phyloP scores from a whole-genome alignment of 2,329 filamentous ascomycete genomes.

The Fonsecaea pedrosoi region DNA sequence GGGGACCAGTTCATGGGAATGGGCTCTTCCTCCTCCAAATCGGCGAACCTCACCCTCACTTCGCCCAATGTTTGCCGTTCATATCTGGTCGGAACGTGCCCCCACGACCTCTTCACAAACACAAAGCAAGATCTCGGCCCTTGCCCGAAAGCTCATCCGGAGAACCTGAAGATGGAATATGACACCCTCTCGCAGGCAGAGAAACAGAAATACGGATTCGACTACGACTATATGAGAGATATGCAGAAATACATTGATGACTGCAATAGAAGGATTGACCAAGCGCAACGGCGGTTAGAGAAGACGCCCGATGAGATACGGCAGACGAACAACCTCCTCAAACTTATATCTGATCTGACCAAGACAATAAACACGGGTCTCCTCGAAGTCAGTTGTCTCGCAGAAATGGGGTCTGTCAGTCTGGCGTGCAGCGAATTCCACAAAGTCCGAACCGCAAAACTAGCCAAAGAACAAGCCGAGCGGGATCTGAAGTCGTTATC shows the following conservation, averaged over 20 bases:
- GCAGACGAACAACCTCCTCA: constrained; percentile 89
- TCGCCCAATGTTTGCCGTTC: constrained; percentile 95
- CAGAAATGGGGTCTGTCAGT: constrained; percentile 79
- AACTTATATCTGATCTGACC: constrained; percentile 80
- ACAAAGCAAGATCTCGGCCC: constrained; percentile 96
- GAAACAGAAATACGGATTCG: constrained; percentile 82
- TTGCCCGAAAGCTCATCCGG: constrained; percentile 86
- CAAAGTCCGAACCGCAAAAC: constrained; percentile 79
- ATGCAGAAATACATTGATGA: constrained; percentile 97
- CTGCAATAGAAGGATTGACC: constrained; percentile 92
- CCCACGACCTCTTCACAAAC: constrained; percentile 99
- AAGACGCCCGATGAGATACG: constrained; percentile 92
- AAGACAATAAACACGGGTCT: constrained; percentile 81
- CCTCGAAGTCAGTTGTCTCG: constrained; percentile 83
- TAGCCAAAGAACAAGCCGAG: constrained; percentile 82
- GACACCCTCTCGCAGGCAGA: constrained; percentile 74
- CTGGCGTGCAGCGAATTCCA: constrained; percentile 87
- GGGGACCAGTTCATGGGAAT: constrained; percentile 79
- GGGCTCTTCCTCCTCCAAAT: constrained; percentile 70
- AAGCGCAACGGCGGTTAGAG: constrained; percentile 85
- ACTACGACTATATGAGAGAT: constrained; percentile 95
- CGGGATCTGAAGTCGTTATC: constrained; percentile 86
- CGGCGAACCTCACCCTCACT: constrained; percentile 82
- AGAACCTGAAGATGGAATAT: constrained; percentile 88
- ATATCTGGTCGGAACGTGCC: constrained; percentile 90